Percentiles rank a stretch among this genome's conserved stretches.
These are phyloP conservation scores for Thelonectria blattea DNA, from an alignment of 2,329 filamentous ascomycete genomes.

Conservation along the genomic window DNA sequence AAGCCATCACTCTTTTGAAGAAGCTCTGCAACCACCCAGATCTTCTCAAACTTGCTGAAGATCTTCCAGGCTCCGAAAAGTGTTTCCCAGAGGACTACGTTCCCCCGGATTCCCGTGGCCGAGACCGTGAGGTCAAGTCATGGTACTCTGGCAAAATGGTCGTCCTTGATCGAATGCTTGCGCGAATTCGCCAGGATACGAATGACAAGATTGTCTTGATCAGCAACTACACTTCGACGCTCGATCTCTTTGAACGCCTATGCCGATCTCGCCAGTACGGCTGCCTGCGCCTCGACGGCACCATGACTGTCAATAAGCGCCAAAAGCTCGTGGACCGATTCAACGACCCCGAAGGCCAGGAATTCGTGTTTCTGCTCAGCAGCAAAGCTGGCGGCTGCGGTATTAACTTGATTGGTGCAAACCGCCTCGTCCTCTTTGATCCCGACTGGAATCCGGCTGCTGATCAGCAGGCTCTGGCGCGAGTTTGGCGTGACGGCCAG, in stretches of 20 bases:
- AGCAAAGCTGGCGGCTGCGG: constrained; percentile 97
- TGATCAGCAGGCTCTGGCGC: constrained; percentile 94
- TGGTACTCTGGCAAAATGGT: constrained; percentile 99
- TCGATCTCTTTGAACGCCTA: constrained; percentile 91
- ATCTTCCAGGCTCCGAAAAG: constrained; percentile 85
- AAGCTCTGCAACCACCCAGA: constrained; percentile 99
- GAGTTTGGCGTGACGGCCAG: constrained; percentile 98
- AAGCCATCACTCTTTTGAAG: constrained; percentile 95
- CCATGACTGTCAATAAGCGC: constrained; percentile 96
- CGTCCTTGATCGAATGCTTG: constrained; percentile 97
- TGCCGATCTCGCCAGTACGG: constrained; percentile 88
- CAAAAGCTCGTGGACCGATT: constrained; percentile 98
- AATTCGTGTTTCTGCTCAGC: constrained; percentile 95
- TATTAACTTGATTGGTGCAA: constrained; percentile 93
- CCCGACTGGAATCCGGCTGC: constrained; percentile 98
- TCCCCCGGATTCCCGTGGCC: constrained; percentile 83
- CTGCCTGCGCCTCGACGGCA: constrained; percentile 87
- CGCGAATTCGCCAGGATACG: constrained; percentile 91
- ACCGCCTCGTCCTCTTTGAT: constrained; percentile 93
- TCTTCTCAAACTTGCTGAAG: constrained; percentile 79
- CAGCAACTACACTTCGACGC: constrained; percentile 95
- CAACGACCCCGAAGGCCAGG: constrained; percentile 87
- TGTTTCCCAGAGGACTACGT: constrained; percentile 87
- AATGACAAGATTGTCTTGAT: constrained; percentile 99
- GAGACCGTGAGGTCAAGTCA: constrained; percentile 89